These are phyloP conservation scores for Pyrenophora seminiperda DNA, from an alignment of 2,329 filamentous ascomycete species.

Conservation along the genomic window DNA sequence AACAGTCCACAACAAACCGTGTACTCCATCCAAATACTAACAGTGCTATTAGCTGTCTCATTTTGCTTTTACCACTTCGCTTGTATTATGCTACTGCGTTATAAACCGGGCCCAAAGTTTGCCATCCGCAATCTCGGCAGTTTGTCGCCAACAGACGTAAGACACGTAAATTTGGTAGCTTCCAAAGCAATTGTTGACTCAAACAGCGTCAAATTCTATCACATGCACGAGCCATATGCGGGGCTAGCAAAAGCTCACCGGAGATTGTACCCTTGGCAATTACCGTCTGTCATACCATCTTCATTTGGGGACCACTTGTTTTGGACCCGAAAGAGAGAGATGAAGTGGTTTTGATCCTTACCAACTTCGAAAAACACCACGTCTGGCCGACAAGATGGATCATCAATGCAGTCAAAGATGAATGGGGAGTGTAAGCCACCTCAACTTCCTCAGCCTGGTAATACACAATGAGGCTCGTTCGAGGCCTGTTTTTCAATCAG, in stretches of 20 bases:
- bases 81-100: constrained; percentile 37
- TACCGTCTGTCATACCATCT: constrained; percentile 35
- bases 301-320: constrained; percentile 36
- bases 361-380: constrained; percentile 29
- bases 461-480: neutral
- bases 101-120: constrained; percentile 38
- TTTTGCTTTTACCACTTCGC: constrained; percentile 38
- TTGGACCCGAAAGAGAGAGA: constrained; percentile 22
- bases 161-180: neutral
- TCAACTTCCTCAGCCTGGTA: constrained; percentile 2
- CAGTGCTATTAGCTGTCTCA: constrained; percentile 23
- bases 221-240: constrained; percentile 36
- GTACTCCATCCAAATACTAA: neutral
- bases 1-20: neutral
- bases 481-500: neutral
- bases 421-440: constrained; percentile 27
- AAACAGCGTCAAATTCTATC: constrained; percentile 26
- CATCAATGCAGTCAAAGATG: constrained; percentile 29
- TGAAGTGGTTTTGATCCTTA: constrained; percentile 31
- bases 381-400: constrained; percentile 43
- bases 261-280: constrained; percentile 31
- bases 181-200: constrained; percentile 3
- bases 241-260: constrained; percentile 33
- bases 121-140: constrained; percentile 28
- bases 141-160: constrained; percentile 30